A percentile compares a stretch with the other conserved stretches of the same genome.
Conservation (phyloP, 2,329 filamentous ascomycete genomes). For the Furcasterigmium furcatum region DNA sequence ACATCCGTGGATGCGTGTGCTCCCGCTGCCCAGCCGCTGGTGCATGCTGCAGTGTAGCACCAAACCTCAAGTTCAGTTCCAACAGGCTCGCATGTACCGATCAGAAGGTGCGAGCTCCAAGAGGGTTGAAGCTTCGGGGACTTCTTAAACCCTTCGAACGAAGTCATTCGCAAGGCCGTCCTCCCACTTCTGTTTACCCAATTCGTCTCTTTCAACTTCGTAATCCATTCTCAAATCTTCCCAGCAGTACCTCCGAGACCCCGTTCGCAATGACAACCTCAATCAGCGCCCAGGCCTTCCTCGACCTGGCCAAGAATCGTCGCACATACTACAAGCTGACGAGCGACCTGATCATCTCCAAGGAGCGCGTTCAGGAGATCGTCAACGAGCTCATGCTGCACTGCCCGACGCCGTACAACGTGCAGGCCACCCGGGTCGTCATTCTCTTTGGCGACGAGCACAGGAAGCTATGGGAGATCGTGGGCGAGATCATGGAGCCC, state of each 20-base stretch:
- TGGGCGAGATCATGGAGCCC: conserved; percentile 59
- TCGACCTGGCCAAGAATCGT: conserved; percentile 64
- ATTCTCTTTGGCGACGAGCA: conserved; percentile 81
- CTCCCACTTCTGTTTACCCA: too few species aligned
- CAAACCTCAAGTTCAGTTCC: too few species aligned
- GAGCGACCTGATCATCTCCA: conserved; percentile 58
- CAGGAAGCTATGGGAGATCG: conserved; percentile 81
- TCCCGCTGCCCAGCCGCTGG: too few species aligned
- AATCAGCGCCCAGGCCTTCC: conserved; percentile 43
- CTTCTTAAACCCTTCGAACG: too few species aligned
- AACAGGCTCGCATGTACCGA: too few species aligned
- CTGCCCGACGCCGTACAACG: conserved; percentile 83
- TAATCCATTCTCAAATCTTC: background rate
- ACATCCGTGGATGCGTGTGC: too few species aligned
- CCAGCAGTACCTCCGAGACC: conserved; percentile 15
- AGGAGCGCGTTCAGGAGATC: conserved; percentile 61
- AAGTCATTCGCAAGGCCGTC: too few species aligned
- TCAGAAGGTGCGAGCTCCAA: too few species aligned
- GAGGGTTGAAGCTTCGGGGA: too few species aligned
- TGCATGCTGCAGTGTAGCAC: too few species aligned
- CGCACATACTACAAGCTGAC: conserved; percentile 67
- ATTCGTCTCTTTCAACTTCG: too few species aligned
- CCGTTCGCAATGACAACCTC: conserved; percentile 41
- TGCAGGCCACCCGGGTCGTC: conserved; percentile 74
- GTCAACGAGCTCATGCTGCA: conserved; percentile 62